A percentile compares a stretch with the other conserved stretches of the same genome.
phyloP scores from a whole-genome alignment of 116 monocot species.

The Iris pallida region DNA sequence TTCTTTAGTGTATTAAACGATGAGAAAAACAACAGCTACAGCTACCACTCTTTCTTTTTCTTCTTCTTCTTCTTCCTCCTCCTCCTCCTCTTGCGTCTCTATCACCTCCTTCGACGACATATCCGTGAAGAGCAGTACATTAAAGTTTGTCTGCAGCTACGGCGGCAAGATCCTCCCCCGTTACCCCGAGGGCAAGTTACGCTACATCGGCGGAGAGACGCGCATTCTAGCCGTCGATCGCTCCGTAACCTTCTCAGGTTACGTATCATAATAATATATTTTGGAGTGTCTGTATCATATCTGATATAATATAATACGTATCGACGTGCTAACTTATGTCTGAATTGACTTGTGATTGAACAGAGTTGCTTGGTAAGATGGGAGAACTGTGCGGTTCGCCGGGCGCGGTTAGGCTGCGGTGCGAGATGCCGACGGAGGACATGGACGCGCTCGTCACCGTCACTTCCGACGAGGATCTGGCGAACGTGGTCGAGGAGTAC shows the following conservation, averaged over 20 bases:
- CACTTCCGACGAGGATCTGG: slow-evolving; percentile 37
- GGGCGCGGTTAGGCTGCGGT: slow-evolving; percentile 12
- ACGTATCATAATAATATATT: no score
- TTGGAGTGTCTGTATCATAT: neutral
- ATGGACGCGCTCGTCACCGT: slow-evolving; percentile 37
- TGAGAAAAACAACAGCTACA: no score
- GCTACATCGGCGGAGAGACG: slow-evolving; percentile 23
- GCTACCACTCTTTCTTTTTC: no score
- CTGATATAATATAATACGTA: no score
- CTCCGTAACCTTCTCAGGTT: slow-evolving; percentile 19
- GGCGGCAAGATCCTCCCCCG: slow-evolving; percentile 25
- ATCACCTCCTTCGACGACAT: slow-evolving; percentile 19
- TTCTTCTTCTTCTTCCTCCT: neutral
- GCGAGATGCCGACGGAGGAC: slow-evolving; percentile 33
- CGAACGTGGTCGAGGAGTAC: slow-evolving; percentile 38
- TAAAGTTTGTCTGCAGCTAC: slow-evolving; percentile 26
- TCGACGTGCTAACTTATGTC: no score
- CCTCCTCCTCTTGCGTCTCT: slow-evolving; percentile 15
- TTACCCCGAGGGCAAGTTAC: slow-evolving; percentile 19
- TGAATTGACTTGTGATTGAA: neutral
- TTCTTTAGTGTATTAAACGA: no score
- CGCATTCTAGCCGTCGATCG: slow-evolving; percentile 19
- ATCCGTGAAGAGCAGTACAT: slow-evolving; percentile 6
- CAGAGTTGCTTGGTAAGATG: slow-evolving; percentile 18
- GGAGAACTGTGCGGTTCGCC: slow-evolving; percentile 22